These are phyloP conservation scores for Aethionema arabicum DNA, from an alignment of 345 rosid species.

Conservation along the genomic window DNA sequence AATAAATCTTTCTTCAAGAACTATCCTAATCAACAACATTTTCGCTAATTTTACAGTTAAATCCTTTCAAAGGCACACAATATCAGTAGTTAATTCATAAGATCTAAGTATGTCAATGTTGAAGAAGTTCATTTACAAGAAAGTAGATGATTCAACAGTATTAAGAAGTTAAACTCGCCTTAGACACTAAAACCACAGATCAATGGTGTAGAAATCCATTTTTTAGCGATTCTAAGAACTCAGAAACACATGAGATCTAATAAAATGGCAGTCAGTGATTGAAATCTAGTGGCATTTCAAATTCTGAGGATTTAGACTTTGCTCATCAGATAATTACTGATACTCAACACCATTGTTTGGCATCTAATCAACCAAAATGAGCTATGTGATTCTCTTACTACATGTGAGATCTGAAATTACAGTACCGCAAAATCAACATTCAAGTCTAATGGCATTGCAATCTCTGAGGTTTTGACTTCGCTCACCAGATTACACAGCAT, in stretches of 20 bases:
- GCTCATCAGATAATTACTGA: not conserved
- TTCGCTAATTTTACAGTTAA: too few relatives aligned
- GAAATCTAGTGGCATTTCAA: too few relatives aligned
- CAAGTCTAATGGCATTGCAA: too few relatives aligned
- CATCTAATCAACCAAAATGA: constrained; percentile 1
- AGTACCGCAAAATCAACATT: not conserved
- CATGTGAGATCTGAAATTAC: not conserved
- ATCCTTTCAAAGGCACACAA: not conserved
- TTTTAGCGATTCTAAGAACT: not conserved
- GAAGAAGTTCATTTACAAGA: not conserved
- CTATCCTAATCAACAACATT: constrained; percentile 9
- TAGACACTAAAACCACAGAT: not conserved
- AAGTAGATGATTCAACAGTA: constrained; percentile 12
- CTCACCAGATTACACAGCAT: not conserved
- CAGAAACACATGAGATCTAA: not conserved
- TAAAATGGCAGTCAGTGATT: too few relatives aligned
- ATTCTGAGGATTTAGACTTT: too few relatives aligned
- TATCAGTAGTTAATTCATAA: not conserved
- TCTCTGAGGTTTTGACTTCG: too few relatives aligned
- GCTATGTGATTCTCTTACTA: constrained; percentile 5
- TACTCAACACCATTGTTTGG: not conserved
- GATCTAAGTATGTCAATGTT: not conserved
- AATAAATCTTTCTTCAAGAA: not conserved
- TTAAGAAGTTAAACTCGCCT: constrained; percentile 1
- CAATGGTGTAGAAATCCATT: not conserved